Conservation (phyloP, 2,329 filamentous ascomycete species). For the Didymella arachidicola region DNA sequence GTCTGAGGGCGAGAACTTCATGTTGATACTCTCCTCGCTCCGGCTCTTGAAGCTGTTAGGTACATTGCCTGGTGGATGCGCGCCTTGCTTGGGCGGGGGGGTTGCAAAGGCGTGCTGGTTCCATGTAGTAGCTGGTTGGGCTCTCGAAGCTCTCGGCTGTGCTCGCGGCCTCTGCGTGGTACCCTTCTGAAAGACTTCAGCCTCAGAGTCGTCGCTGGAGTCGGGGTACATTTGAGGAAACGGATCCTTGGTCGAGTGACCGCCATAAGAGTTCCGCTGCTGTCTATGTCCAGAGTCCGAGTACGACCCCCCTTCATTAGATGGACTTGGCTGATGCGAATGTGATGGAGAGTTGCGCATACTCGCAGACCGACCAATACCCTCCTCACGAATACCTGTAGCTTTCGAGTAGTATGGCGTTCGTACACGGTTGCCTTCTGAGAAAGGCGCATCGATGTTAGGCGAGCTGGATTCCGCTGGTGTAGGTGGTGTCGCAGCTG, state of each 20-base stretch:
- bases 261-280: conserved; percentile 38
- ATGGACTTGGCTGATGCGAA: conserved; percentile 31
- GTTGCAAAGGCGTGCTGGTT: conserved; percentile 27
- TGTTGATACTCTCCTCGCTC: conserved; percentile 60
- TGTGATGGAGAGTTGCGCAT: conserved; percentile 58
- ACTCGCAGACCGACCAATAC: conserved; percentile 62
- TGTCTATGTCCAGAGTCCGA: conserved; percentile 44
- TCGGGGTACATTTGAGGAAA: conserved; percentile 44
- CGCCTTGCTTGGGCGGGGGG: conserved; percentile 28
- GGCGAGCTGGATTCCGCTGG: conserved; percentile 30
- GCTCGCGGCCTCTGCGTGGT: conserved; percentile 25
- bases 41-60: conserved; percentile 52
- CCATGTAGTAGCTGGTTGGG: conserved; percentile 30
- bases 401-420: conserved; percentile 61
- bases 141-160: conserved; percentile 22
- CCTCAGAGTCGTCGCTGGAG: conserved; percentile 40
- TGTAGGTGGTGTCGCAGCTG: conserved; percentile 42
- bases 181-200: conserved; percentile 29
- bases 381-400: conserved; percentile 64
- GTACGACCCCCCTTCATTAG: conserved; percentile 35
- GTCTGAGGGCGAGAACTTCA: conserved; percentile 57
- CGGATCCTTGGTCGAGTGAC: conserved; percentile 25
- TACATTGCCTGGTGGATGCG: conserved; percentile 28
- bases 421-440: conserved; percentile 58
- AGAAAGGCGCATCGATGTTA: conserved; percentile 48